Conservation (phyloP, 192 early-diverging fungal species). For the Chytriomyces hyalinus region DNA sequence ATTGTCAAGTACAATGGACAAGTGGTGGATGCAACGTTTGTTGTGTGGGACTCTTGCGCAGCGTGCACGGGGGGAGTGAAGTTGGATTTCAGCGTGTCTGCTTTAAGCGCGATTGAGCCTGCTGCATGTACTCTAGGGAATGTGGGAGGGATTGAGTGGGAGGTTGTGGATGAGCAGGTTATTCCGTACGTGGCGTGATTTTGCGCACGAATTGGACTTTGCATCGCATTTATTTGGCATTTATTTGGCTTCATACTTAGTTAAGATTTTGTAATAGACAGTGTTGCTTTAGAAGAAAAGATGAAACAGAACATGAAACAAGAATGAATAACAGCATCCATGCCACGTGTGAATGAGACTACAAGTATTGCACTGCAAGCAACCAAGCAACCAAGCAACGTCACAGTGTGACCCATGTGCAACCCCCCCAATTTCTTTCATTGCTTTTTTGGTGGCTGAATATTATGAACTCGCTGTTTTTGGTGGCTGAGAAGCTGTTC, state of each 20-base stretch:
- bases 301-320: too few relatives aligned
- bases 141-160: slow-evolving; percentile 23
- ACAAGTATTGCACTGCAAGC: neutral
- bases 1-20: slow-evolving; percentile 13
- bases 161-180: slow-evolving; percentile 30
- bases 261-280: too few relatives aligned
- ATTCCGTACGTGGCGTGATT: slow-evolving; percentile 17
- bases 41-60: slow-evolving; percentile 24
- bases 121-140: slow-evolving; percentile 6
- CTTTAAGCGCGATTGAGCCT: neutral
- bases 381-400: neutral
- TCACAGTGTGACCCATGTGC: too few relatives aligned
- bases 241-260: neutral
- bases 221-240: neutral
- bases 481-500: too few relatives aligned
- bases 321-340: too few relatives aligned
- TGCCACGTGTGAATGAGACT: too few relatives aligned
- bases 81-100: slow-evolving; percentile 20
- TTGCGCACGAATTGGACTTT: neutral
- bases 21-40: neutral
- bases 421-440: too few relatives aligned
- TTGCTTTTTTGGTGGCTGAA: too few relatives aligned
- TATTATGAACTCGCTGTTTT: too few relatives aligned
- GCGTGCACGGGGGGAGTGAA: slow-evolving; percentile 26
- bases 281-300: too few relatives aligned